Base-by-base conservation (phyloP, 495 filamentous ascomycete species). In the Sphaerosporella brunnea region DNA sequence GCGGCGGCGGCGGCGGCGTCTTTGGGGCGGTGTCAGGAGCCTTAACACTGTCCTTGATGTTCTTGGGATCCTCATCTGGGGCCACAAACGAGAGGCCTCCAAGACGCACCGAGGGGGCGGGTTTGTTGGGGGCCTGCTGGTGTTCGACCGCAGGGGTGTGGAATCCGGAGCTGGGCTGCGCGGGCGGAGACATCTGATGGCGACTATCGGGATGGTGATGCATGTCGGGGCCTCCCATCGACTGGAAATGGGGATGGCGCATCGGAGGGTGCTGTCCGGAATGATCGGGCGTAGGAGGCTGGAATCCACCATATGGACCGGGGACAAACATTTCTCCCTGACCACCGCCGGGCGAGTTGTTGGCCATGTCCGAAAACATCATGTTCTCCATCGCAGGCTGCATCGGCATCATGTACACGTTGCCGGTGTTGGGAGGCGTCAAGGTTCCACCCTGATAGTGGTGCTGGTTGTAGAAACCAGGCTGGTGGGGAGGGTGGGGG, bases 361-460 rank as follows among this genome's bases (percentile, higher is more conserved):
- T 26, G 21, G 13, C 21, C 41, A 25, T 30, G n/a, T 30, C 41
- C 13, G n/a, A 24, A 16, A 11, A 44, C 2, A 44, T 44, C 8
- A 44, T 30, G 23, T 23, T 1, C 11, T 35, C 51, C 45, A 43
- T 51, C 47, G 11, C 25, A 19, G 55, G 26, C 32, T 51, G 51
- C 18, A 59, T 59, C 19, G 56, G 56, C 0, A 47, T 45, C 13
- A 54, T 38, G 46, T 53, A 50, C 38, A 58, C 18, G 10, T 54
- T 41, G 20, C 54, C 55, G 23, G 55, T 53, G 24, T 58, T 58
- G 15, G 56, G 56, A 20, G 56, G 56, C 4, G 56, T 59, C 47
- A 59, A 23, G n/a, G 44, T 36, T 18, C 44, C 44, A 13, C 44
- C 21, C 11, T 44, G 41, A 21, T 25, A 25, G 10, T 13, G n/a